Evolutionary conservation across 371 early-diverging fungal species (phyloP).

Genomic region (Circinella minor): DNA sequence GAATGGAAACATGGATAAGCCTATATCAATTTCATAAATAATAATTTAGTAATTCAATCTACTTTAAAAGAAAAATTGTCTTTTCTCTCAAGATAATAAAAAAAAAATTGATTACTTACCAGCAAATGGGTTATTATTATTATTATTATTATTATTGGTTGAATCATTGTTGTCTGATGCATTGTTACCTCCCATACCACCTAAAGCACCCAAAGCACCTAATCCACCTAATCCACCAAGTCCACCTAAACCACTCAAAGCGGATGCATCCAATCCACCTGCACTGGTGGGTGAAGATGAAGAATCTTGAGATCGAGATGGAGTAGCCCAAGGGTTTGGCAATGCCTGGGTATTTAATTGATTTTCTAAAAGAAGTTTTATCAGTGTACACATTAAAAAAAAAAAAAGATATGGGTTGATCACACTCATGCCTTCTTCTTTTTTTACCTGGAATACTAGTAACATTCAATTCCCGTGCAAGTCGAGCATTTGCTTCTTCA

Average conservation of each 20-base stretch:
- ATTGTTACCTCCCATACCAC: neutral
- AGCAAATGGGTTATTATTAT: slow-evolving; percentile 43
- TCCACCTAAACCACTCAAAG: neutral
- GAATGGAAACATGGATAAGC: slow-evolving; percentile 39
- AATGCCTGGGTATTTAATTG: slow-evolving; percentile 78
- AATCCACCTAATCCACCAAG: neutral
- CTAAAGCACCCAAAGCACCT: neutral
- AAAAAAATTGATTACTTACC: slow-evolving; percentile 26
- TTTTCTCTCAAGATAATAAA: neutral
- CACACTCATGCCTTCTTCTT: neutral
- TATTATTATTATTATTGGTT: neutral
- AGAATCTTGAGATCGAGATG: slow-evolving; percentile 14
- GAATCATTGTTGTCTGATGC: slow-evolving; percentile 1
- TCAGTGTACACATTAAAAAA: neutral
- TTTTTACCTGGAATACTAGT: slow-evolving; percentile 51
- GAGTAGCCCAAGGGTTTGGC: slow-evolving; percentile 85
- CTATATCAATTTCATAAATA: neutral
- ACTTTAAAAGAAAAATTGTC: neutral
- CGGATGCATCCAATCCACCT: neutral
- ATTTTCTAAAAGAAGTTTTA: slow-evolving; percentile 38
- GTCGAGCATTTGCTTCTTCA: slow-evolving; percentile 70
- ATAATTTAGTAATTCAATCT: slow-evolving; percentile 1
- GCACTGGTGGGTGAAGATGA: neutral
- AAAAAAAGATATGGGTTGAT: neutral
- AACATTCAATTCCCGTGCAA: slow-evolving; percentile 73